Percentiles rank a stretch among this genome's conserved stretches.
phyloP scores from a whole-genome alignment of 495 filamentous ascomycete species.

The Aspergillus cavernicola region DNA sequence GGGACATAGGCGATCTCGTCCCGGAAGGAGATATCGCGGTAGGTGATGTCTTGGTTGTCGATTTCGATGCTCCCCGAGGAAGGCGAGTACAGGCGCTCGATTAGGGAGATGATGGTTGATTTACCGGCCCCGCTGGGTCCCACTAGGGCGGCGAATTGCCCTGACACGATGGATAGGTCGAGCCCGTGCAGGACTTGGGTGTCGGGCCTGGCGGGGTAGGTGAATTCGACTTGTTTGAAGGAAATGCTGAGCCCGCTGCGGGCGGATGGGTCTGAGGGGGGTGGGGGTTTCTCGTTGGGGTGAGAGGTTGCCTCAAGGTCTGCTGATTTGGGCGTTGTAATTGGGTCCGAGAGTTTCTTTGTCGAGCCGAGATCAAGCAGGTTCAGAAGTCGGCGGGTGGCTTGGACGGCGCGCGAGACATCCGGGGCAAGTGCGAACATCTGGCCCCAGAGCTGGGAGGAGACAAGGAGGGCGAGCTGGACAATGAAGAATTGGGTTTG shows the following conservation, averaged over 20 bases:
- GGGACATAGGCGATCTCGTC: constrained; percentile 50
- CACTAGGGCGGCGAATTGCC: constrained; percentile 57
- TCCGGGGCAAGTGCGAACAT: constrained; percentile 64
- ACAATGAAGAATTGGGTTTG: constrained; percentile 65
- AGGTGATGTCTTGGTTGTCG: constrained; percentile 39
- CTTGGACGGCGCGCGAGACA: constrained; percentile 49
- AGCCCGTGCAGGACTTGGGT: constrained; percentile 49
- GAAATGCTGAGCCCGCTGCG: constrained; percentile 40
- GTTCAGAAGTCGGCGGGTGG: constrained; percentile 32
- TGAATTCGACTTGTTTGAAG: constrained; percentile 46
- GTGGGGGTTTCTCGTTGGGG: constrained; percentile 9
- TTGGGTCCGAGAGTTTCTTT: constrained; percentile 21
- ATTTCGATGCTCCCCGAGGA: constrained; percentile 36
- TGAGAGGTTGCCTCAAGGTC: constrained; percentile 22
- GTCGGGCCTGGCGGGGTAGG: constrained; percentile 57
- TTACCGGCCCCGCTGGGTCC: constrained; percentile 61
- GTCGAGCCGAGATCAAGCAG: constrained; percentile 31
- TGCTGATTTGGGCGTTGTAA: constrained; percentile 2
- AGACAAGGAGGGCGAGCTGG: constrained; percentile 53
- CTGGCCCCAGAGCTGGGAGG: constrained; percentile 60
- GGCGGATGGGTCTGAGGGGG: constrained; percentile 1
- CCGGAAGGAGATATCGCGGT: constrained; percentile 31
- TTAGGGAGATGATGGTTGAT: constrained; percentile 53
- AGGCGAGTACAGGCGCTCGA: constrained; percentile 57
- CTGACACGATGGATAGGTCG: constrained; percentile 49